These are phyloP conservation scores for Ascodesmis nigricans DNA, from an alignment of 495 filamentous ascomycete genomes.

Conservation along the genomic window DNA sequence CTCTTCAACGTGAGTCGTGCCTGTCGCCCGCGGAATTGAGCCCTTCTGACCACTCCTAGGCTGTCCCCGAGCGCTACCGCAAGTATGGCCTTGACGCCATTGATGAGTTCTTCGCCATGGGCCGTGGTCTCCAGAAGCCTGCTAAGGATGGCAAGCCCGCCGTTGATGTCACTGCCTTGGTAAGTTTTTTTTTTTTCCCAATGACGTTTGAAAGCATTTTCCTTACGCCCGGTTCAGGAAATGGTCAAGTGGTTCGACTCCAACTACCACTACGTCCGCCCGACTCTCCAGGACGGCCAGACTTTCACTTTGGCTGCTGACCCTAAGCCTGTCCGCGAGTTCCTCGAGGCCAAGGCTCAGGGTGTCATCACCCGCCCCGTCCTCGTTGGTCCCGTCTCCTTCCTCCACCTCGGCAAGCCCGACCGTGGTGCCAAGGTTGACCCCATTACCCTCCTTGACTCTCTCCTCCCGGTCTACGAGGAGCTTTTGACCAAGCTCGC, in stretches of 20 bases:
- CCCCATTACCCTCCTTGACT: constrained; percentile 76
- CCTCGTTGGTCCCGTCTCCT: constrained; percentile 84
- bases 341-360: constrained; percentile 89
- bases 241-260: constrained; percentile 99
- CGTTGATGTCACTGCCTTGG: constrained; percentile 75
- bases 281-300: constrained; percentile 88
- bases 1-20: constrained; percentile 95
- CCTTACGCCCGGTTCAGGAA: constrained; percentile 31
- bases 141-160: constrained; percentile 33
- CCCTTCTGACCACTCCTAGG: constrained; percentile 31
- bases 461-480: constrained; percentile 78
- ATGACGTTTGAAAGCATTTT: constrained; percentile 4
- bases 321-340: constrained; percentile 87
- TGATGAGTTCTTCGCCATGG: constrained; percentile 99
- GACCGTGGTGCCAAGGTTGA: constrained; percentile 80
- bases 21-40: no score
- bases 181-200: constrained; percentile 21
- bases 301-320: constrained; percentile 65
- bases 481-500: constrained; percentile 80
- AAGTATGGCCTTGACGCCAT: constrained; percentile 63
- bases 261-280: constrained; percentile 99
- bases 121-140: constrained; percentile 81
- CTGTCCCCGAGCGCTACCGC: constrained; percentile 73
- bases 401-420: constrained; percentile 88
- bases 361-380: constrained; percentile 84